Conservation (phyloP, 768 basidiomycete species). For the Saitozyma sp. region DNA sequence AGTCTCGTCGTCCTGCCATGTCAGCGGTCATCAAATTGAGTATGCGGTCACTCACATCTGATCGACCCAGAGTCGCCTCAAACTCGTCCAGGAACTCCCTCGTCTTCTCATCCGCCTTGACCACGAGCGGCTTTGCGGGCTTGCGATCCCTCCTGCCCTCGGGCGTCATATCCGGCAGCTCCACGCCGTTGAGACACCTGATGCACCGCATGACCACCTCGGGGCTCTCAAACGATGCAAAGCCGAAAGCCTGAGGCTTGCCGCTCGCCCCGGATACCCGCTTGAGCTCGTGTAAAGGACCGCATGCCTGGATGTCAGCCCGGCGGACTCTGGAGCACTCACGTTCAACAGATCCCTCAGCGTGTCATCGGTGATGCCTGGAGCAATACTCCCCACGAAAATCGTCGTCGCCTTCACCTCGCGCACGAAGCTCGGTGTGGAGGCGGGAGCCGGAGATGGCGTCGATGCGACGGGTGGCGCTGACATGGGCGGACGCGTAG, state of each 20-base stretch:
- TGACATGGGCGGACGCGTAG: constrained; percentile 21
- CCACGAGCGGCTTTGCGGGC: constrained; percentile 65
- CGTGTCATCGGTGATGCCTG: constrained; percentile 81
- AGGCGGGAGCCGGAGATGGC: constrained; percentile 23
- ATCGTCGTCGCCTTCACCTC: constrained; percentile 66
- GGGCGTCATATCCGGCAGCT: constrained; percentile 61
- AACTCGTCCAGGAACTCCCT: constrained; percentile 83
- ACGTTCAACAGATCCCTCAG: constrained; percentile 76
- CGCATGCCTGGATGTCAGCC: constrained; percentile 68
- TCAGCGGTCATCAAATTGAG: constrained; percentile 7
- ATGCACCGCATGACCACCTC: constrained; percentile 81
- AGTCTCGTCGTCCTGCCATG: constrained; percentile 68
- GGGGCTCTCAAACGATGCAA: constrained; percentile 92
- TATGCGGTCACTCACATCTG: constrained; percentile 65
- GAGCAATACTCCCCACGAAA: constrained; percentile 94
- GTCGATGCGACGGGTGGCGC: constrained; percentile 1
- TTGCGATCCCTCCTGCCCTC: constrained; percentile 56
- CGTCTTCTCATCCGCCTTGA: constrained; percentile 97
- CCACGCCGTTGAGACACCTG: constrained; percentile 64
- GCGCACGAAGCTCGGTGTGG: constrained; percentile 39
- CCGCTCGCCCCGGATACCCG: constrained; percentile 88
- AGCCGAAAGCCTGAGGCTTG: constrained; percentile 94
- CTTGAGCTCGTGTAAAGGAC: constrained; percentile 84
- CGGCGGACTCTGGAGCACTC: constrained; percentile 44
- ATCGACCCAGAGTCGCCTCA: constrained; percentile 71